phyloP scores from a whole-genome alignment of 371 early-diverging fungal species.

The Choanephora cucurbitarum region DNA sequence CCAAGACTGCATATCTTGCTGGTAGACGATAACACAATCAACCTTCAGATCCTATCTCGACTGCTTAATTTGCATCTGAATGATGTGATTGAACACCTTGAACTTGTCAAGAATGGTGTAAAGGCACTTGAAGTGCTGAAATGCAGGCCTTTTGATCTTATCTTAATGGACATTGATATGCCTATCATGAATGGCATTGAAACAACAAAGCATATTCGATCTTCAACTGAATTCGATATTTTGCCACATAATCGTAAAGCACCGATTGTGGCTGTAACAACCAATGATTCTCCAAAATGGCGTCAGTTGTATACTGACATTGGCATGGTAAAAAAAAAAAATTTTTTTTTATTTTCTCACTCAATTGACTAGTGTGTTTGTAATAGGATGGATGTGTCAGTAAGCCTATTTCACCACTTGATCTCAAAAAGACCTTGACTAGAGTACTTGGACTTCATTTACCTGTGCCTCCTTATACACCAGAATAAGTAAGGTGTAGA shows the following conservation, averaged over 20 bases:
- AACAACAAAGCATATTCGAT: slow-evolving; percentile 49
- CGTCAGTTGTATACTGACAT: slow-evolving; percentile 26
- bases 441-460: slow-evolving; percentile 29
- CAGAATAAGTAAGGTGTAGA: slow-evolving; percentile 16
- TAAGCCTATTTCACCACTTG: slow-evolving; percentile 44
- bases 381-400: slow-evolving; percentile 51
- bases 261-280: slow-evolving; percentile 74
- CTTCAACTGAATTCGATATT: slow-evolving; percentile 39
- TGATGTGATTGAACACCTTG: slow-evolving; percentile 46
- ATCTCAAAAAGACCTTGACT: slow-evolving; percentile 34
- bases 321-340: slow-evolving; percentile 33
- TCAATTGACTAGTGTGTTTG: no score
- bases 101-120: slow-evolving; percentile 45
- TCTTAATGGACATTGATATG: slow-evolving; percentile 73
- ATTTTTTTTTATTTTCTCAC: slow-evolving; percentile 2
- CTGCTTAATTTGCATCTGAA: slow-evolving; percentile 54
- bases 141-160: slow-evolving; percentile 50
- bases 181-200: slow-evolving; percentile 60
- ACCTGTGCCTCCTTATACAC: slow-evolving; percentile 23
- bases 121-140: slow-evolving; percentile 48
- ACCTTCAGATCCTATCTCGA: slow-evolving; percentile 56
- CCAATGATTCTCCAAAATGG: slow-evolving; percentile 45
- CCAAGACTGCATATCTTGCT: slow-evolving; percentile 33
- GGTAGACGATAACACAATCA: slow-evolving; percentile 66
- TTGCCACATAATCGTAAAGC: slow-evolving; percentile 52